phyloP scores from a whole-genome alignment of 345 rosid species.

The Acer campestre region DNA sequence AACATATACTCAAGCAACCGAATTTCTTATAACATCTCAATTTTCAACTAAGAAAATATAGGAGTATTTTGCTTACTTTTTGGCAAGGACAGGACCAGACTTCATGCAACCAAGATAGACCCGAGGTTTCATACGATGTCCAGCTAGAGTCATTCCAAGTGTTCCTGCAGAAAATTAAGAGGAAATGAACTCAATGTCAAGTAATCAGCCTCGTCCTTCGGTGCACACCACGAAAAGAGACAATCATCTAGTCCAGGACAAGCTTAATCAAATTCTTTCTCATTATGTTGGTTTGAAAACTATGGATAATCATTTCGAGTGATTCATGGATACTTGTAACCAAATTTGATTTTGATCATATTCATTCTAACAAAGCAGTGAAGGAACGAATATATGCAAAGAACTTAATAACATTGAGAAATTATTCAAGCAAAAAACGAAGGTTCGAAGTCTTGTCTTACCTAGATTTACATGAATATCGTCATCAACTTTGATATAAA shows the following conservation, averaged over 20 bases:
- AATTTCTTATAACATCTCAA: background rate
- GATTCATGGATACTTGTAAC: background rate
- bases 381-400: background rate
- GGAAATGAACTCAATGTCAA: background rate
- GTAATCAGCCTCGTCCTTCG: background rate
- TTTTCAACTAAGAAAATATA: background rate
- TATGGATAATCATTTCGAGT: background rate
- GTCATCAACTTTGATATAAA: constrained; percentile 94
- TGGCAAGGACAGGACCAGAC: constrained; percentile 88
- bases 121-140: constrained; percentile 52
- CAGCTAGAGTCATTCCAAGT: constrained; percentile 54
- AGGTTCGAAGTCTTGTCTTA: constrained; percentile 22
- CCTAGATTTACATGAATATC: constrained; percentile 95
- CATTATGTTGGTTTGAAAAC: too few species aligned
- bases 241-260: too few species aligned
- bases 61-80: constrained; percentile 51
- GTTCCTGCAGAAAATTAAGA: constrained; percentile 45
- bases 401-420: background rate
- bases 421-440: constrained; percentile 1
- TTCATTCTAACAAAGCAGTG: background rate
- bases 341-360: background rate
- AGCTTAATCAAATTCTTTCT: too few species aligned
- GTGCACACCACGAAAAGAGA: background rate
- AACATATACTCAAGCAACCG: background rate
- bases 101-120: constrained; percentile 94